These are phyloP conservation scores for Chlorella sp. DNA, from an alignment of 139 green algal genomes.

Conservation along the genomic window DNA sequence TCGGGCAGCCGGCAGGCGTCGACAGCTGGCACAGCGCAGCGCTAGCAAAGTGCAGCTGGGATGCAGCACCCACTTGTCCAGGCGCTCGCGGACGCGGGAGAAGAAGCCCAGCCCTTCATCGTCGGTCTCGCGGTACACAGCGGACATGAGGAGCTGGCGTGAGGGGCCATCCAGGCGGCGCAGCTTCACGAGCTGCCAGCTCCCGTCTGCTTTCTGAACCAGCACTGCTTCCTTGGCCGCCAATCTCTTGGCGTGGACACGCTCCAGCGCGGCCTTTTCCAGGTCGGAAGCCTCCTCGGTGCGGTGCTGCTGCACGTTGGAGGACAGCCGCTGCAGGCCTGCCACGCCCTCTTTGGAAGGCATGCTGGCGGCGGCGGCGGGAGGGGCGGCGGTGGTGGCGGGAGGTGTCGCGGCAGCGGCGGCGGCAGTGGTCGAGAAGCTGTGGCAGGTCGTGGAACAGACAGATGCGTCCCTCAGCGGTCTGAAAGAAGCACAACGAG, in stretches of 20 bases:
- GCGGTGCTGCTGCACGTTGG: not conserved
- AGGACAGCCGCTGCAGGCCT: not conserved
- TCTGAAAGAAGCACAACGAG: too few relatives aligned
- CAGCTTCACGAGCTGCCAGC: constrained; percentile 13
- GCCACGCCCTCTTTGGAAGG: not conserved
- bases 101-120: constrained; percentile 17
- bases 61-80: not conserved
- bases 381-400: too few relatives aligned
- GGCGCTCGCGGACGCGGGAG: constrained; percentile 6
- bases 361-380: too few relatives aligned
- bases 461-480: too few relatives aligned
- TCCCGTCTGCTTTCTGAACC: not conserved
- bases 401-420: too few relatives aligned
- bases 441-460: too few relatives aligned
- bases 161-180: not conserved
- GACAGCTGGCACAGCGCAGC: too few relatives aligned
- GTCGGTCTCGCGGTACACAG: not conserved
- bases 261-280: constrained; percentile 10
- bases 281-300: not conserved
- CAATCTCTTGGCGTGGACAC: constrained; percentile 1
- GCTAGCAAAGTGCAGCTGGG: too few relatives aligned
- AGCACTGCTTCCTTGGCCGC: not conserved
- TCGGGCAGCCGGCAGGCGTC: too few relatives aligned
- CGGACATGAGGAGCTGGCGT: not conserved
- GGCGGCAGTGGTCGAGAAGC: too few relatives aligned